phyloP scores from a whole-genome alignment of 345 rosid species.

The Aegle marmelos region DNA sequence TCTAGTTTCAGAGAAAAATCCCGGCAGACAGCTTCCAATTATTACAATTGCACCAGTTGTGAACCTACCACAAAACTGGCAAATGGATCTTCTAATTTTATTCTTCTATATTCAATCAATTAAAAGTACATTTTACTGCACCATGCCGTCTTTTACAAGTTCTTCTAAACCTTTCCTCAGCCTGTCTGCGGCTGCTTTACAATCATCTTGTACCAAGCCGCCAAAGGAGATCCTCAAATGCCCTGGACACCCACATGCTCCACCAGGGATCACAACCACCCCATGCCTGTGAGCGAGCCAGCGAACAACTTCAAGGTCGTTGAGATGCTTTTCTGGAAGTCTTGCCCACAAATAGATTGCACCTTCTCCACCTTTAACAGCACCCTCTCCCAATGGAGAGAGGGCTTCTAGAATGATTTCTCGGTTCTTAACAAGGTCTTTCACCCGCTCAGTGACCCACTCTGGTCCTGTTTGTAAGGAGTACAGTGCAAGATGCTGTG shows the following conservation, averaged over 20 bases:
- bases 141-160: slow-evolving; percentile 55
- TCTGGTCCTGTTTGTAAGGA: slow-evolving; percentile 73
- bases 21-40: background rate
- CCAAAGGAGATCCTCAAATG: slow-evolving; percentile 80
- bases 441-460: slow-evolving; percentile 72
- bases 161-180: slow-evolving; percentile 75
- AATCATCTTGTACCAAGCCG: slow-evolving; percentile 62
- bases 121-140: slow-evolving; percentile 11
- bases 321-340: slow-evolving; percentile 49
- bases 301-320: slow-evolving; percentile 62
- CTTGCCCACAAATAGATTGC: slow-evolving; percentile 92
- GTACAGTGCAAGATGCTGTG: slow-evolving; percentile 76
- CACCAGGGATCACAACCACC: slow-evolving; percentile 80
- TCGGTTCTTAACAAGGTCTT: slow-evolving; percentile 71
- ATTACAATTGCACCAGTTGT: slow-evolving; percentile 9
- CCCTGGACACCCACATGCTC: slow-evolving; percentile 69
- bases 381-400: slow-evolving; percentile 68
- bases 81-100: slow-evolving; percentile 1
- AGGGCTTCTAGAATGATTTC: slow-evolving; percentile 76
- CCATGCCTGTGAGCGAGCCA: slow-evolving; percentile 88
- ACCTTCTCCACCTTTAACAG: slow-evolving; percentile 92
- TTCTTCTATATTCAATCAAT: slow-evolving; percentile 4
- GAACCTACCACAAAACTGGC: slow-evolving; percentile 7
- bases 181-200: slow-evolving; percentile 66
- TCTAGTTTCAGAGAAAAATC: background rate